These are phyloP conservation scores for Primulina tabacum DNA, from an alignment of 257 asterid species.

Conservation along the genomic window DNA sequence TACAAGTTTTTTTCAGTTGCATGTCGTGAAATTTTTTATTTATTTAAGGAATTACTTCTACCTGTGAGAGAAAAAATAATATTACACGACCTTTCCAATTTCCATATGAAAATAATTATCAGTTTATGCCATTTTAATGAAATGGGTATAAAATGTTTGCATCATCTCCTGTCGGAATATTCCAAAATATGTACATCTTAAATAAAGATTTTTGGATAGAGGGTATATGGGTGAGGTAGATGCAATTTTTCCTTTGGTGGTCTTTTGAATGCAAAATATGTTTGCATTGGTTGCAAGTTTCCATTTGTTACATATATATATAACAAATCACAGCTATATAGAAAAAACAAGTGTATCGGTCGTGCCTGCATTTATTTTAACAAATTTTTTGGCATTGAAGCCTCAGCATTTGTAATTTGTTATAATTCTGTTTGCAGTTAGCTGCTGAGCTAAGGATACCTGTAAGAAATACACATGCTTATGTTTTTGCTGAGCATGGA, in stretches of 20 bases:
- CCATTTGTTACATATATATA: too few relatives aligned
- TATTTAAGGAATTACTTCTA: neutral
- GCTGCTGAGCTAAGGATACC: slow-evolving; percentile 91
- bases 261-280: neutral
- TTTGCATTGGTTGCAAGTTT: too few relatives aligned
- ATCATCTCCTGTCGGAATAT: neutral
- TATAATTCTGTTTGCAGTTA: slow-evolving; percentile 41
- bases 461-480: slow-evolving; percentile 71
- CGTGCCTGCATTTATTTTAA: neutral
- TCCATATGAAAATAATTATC: too few relatives aligned
- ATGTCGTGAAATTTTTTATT: neutral
- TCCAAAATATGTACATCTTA: neutral
- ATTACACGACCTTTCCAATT: neutral
- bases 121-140: neutral
- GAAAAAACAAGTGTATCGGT: neutral
- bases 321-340: neutral
- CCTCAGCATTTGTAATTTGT: slow-evolving; percentile 19
- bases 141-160: neutral
- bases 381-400: neutral
- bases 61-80: neutral
- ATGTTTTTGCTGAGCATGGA: slow-evolving; percentile 93
- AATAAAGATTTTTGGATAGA: neutral
- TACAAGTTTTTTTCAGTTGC: neutral
- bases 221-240: too few relatives aligned
- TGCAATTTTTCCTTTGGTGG: neutral